Conservation (phyloP, 805 yeast genomes). For the Saccharomycopsis schoenii region DNA sequence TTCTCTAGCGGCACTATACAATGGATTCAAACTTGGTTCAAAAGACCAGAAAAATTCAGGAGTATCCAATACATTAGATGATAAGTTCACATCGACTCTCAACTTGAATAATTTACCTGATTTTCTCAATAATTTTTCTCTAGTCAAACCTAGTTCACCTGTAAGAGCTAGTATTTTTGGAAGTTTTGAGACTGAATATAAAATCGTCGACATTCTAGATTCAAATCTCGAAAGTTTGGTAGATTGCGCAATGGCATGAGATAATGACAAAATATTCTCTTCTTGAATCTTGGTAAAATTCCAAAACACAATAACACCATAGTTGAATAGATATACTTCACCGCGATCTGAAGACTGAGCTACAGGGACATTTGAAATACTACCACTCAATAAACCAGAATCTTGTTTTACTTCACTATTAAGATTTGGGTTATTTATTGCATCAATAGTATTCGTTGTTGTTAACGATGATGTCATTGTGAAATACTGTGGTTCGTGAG, state of each 20-base stretch:
- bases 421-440: not conserved
- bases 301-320: slow-evolving; percentile 98
- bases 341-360: slow-evolving; percentile 39
- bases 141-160: slow-evolving; percentile 73
- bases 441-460: not conserved
- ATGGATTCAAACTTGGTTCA: slow-evolving; percentile 91
- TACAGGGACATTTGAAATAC: not conserved
- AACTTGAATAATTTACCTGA: slow-evolving; percentile 85
- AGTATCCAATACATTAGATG: slow-evolving; percentile 84
- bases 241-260: slow-evolving; percentile 95
- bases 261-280: slow-evolving; percentile 82
- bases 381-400: not conserved
- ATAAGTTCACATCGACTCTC: slow-evolving; percentile 85
- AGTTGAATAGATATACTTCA: slow-evolving; percentile 79
- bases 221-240: slow-evolving; percentile 88
- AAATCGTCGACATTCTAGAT: slow-evolving; percentile 75
- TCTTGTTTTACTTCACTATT: not conserved
- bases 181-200: slow-evolving; percentile 76
- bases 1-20: slow-evolving; percentile 81
- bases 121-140: slow-evolving; percentile 77
- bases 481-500: slow-evolving; percentile 87
- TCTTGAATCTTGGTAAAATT: slow-evolving; percentile 89
- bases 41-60: slow-evolving; percentile 95
- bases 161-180: slow-evolving; percentile 87
- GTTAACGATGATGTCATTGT: not conserved